These are phyloP conservation scores for Poa annua DNA, from an alignment of 176 grass and related monocot genomes.

Conservation along the genomic window DNA sequence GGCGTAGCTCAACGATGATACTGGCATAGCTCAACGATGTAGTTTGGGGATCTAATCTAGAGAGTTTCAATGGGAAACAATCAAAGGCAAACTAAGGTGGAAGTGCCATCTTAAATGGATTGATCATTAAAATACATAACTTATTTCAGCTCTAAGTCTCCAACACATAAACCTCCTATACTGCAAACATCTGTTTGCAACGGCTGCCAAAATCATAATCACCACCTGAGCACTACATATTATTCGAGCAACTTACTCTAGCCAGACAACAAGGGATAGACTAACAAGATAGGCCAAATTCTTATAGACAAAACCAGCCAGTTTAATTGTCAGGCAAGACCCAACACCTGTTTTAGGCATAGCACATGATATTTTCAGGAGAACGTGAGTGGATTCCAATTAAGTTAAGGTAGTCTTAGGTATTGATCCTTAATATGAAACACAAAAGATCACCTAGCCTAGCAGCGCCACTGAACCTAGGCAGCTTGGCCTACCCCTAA, in stretches of 20 bases:
- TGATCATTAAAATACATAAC: background rate
- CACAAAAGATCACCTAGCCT: background rate
- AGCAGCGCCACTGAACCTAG: background rate
- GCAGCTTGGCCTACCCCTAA: background rate
- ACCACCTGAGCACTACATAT: background rate
- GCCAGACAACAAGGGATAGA: background rate
- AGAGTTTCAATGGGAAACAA: background rate
- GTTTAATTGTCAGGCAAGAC: background rate
- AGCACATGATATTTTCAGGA: background rate
- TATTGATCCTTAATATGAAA: background rate
- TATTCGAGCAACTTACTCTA: background rate
- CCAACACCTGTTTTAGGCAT: background rate
- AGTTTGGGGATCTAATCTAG: background rate
- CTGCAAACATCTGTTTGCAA: background rate
- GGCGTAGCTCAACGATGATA: background rate
- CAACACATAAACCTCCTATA: background rate
- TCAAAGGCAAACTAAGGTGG: background rate
- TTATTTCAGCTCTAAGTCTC: background rate
- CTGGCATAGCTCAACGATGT: background rate
- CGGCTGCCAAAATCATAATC: background rate
- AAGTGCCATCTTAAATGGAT: background rate
- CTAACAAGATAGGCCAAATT: background rate
- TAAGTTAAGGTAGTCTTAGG: background rate
- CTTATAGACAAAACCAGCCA: background rate
- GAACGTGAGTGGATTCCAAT: background rate